These are phyloP conservation scores for Rhodotorula sp. DNA, from an alignment of 1,284 basidiomycete species.

Conservation along the genomic window DNA sequence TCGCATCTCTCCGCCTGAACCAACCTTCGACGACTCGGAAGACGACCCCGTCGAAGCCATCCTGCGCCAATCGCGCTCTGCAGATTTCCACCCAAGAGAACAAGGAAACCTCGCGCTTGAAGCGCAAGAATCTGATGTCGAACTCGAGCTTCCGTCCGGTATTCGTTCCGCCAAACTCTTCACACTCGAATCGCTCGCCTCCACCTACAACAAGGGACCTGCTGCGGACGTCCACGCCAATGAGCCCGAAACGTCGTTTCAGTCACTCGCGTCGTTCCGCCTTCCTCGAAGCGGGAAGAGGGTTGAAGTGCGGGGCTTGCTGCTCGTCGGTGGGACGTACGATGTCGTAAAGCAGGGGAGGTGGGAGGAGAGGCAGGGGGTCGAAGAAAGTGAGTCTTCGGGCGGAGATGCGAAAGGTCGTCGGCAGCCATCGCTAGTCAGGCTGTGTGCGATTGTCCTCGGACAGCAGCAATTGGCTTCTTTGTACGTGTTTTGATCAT, in stretches of 20 bases:
- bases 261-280: background rate
- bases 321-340: conserved; percentile 38
- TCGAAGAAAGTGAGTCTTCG: conserved; percentile 15
- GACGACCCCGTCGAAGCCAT: no score
- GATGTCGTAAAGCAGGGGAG: conserved; percentile 40
- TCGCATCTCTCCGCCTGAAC: no score
- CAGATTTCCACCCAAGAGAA: no score
- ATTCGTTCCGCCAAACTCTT: background rate
- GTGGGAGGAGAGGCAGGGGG: conserved; percentile 24
- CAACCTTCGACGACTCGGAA: no score
- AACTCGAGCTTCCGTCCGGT: background rate
- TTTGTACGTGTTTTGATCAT: no score
- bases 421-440: no score
- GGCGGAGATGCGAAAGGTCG: background rate
- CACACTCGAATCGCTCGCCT: background rate
- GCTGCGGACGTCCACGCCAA: background rate
- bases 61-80: no score
- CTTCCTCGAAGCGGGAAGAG: background rate
- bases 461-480: background rate
- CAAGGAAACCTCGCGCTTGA: no score
- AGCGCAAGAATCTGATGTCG: background rate
- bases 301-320: conserved; percentile 22
- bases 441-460: no score
- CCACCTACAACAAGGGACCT: background rate
- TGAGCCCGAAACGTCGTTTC: conserved; percentile 3